Percentiles rank a stretch among this genome's conserved stretches.
Evolutionary conservation across 2,329 filamentous ascomycete genomes (phyloP).

Genomic region (Paracamarosporium sp.): DNA sequence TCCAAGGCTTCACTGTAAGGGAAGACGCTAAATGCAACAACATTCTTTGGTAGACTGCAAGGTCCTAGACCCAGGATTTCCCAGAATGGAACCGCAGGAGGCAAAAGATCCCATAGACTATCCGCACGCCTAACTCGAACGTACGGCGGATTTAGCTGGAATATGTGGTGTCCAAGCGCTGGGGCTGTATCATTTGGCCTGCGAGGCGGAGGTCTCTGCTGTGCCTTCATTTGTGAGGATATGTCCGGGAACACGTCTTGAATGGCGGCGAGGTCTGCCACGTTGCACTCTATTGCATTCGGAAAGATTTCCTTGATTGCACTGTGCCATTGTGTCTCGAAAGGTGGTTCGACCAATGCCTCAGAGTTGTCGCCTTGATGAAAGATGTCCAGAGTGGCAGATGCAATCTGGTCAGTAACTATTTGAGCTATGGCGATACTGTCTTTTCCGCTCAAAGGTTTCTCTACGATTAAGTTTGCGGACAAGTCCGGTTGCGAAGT

Average conservation of each 20-base stretch:
- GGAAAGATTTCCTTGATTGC: conserved; percentile 39
- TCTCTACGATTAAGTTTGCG: conserved; percentile 35
- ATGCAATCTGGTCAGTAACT: conserved; percentile 72
- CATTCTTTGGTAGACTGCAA: conserved; percentile 72
- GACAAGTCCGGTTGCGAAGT: conserved; percentile 39
- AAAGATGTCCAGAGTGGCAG: conserved; percentile 52
- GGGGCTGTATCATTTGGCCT: conserved; percentile 36
- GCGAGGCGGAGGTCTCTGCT: conserved; percentile 39
- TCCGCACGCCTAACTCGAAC: conserved; percentile 76
- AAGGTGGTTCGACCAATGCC: conserved; percentile 17
- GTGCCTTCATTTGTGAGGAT: conserved; percentile 40
- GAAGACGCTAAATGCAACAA: conserved; percentile 74
- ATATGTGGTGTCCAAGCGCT: conserved; percentile 37
- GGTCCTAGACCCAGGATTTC: conserved; percentile 79
- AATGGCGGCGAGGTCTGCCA: conserved; percentile 44
- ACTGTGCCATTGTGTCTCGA: conserved; percentile 28
- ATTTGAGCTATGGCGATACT: conserved; percentile 73
- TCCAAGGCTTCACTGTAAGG: conserved; percentile 69
- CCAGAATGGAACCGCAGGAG: conserved; percentile 80
- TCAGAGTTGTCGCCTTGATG: conserved; percentile 20
- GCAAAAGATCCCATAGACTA: conserved; percentile 73
- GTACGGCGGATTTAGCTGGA: conserved; percentile 69
- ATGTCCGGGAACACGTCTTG: conserved; percentile 54
- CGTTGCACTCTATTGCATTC: conserved; percentile 38
- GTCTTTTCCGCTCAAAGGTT: conserved; percentile 59